phyloP scores from a whole-genome alignment of 495 filamentous ascomycete species.

The Trichoderma erinaceum region DNA sequence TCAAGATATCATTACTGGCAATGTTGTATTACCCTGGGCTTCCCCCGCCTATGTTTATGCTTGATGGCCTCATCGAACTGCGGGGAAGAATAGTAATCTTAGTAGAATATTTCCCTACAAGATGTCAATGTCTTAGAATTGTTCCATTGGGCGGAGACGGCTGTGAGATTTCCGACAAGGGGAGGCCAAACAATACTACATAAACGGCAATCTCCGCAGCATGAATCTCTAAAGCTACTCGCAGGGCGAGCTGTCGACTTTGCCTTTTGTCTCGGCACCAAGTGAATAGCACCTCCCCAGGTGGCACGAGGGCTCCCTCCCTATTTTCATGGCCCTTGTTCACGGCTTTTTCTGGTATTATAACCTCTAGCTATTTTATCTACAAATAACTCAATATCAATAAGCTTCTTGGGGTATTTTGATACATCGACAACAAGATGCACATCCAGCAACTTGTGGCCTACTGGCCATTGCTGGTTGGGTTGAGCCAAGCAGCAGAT shows the following conservation, averaged over 20 bases:
- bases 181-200: background rate
- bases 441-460: background rate
- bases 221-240: background rate
- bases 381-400: background rate
- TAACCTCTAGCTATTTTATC: no score
- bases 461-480: background rate
- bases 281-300: background rate
- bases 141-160: background rate
- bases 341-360: background rate
- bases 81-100: background rate
- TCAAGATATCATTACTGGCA: background rate
- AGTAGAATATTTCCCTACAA: background rate
- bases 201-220: background rate
- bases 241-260: background rate
- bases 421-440: background rate
- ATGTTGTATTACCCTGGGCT: conserved; percentile 7
- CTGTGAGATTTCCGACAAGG: background rate
- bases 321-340: background rate
- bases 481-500: background rate
- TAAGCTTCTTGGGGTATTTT: background rate
- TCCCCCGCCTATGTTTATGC: background rate
- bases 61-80: background rate
- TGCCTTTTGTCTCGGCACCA: background rate
- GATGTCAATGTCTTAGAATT: background rate
- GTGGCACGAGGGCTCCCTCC: background rate